Percentiles rank a stretch among this genome's conserved stretches.
phyloP scores from a whole-genome alignment of 768 basidiomycete genomes.

The Podaxis carcinomalis region DNA sequence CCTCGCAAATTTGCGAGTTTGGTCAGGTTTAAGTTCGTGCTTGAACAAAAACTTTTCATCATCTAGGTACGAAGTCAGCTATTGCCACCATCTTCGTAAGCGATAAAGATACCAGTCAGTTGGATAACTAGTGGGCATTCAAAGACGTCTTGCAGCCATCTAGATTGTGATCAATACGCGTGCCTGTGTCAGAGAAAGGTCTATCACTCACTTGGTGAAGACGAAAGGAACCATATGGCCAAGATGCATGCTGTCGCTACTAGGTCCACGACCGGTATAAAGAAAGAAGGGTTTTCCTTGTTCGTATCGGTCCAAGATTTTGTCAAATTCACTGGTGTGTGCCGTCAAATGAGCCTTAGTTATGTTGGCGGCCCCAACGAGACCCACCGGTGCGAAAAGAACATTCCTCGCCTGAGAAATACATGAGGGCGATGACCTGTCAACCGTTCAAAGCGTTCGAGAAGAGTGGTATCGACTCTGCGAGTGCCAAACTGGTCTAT shows the following conservation, averaged over 20 bases:
- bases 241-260: slow-evolving; percentile 94
- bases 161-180: slow-evolving; percentile 22
- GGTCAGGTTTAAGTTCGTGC: slow-evolving; percentile 86
- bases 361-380: not conserved
- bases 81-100: not conserved
- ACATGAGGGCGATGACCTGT: slow-evolving; percentile 89
- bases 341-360: not conserved
- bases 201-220: slow-evolving; percentile 80
- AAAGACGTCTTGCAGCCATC: slow-evolving; percentile 97
- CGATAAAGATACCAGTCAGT: slow-evolving; percentile 66
- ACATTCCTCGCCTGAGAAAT: slow-evolving; percentile 86
- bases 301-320: slow-evolving; percentile 92
- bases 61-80: slow-evolving; percentile 41
- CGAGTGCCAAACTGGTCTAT: slow-evolving; percentile 92
- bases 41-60: slow-evolving; percentile 99
- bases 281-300: slow-evolving; percentile 97
- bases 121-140: slow-evolving; percentile 93
- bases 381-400: slow-evolving; percentile 93
- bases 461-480: slow-evolving; percentile 65
- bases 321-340: slow-evolving; percentile 77
- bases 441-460: slow-evolving; percentile 86
- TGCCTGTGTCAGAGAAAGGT: not conserved
- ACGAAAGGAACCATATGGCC: slow-evolving; percentile 97
- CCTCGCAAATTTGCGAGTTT: slow-evolving; percentile 76
- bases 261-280: slow-evolving; percentile 96